phyloP scores from a whole-genome alignment of 306 rosid genomes.

The Dryas drummondii region DNA sequence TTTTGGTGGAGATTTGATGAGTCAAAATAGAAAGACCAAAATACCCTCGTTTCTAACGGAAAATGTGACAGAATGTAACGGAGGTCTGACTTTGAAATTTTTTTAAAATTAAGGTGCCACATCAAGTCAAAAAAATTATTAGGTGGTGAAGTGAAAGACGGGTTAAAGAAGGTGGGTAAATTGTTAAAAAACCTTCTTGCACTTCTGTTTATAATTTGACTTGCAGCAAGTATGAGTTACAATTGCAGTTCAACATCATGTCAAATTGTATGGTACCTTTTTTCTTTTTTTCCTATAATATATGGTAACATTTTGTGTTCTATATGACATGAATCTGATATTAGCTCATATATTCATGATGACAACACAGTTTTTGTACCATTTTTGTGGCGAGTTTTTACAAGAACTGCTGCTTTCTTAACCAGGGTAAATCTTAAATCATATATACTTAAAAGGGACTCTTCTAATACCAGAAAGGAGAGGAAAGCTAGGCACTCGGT shows the following conservation, averaged over 20 bases:
- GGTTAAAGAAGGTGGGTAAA: no score
- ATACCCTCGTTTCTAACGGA: no score
- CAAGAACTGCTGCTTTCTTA: background rate
- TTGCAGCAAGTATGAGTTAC: background rate
- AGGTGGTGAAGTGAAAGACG: no score
- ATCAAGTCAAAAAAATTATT: no score
- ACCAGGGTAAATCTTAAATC: background rate
- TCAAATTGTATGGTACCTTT: background rate
- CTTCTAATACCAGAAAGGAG: background rate
- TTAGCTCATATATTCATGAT: background rate
- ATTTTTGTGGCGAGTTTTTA: background rate
- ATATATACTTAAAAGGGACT: background rate
- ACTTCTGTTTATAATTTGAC: slow-evolving; percentile 4
- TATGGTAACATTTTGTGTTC: no score
- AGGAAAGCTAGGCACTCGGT: background rate
- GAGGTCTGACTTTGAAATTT: no score
- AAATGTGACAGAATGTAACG: no score
- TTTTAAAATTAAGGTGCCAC: no score
- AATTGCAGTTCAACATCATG: no score
- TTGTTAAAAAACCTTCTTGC: background rate
- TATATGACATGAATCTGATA: background rate
- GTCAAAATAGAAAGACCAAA: no score
- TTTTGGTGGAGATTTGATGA: no score
- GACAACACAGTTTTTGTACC: background rate
- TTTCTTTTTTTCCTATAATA: background rate